Evolutionary conservation across 306 rosid species (phyloP).

Genomic region (Crataegus laevigata): DNA sequence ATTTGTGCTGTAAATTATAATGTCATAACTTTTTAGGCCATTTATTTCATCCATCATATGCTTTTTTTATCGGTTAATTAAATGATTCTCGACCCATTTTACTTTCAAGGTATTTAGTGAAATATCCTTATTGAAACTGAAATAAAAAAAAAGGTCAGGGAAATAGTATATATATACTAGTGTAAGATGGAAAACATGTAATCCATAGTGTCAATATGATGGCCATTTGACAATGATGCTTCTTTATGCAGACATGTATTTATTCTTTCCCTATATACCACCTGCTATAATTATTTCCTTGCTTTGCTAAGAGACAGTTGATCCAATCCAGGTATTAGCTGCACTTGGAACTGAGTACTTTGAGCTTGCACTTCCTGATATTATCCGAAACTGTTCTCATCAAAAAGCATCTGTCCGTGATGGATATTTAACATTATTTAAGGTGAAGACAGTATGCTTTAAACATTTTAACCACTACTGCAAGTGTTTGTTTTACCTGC

Average conservation of each 20-base stretch:
- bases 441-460: conserved; percentile 42
- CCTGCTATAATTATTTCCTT: not conserved
- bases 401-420: conserved; percentile 91
- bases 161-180: not conserved
- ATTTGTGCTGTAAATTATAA: not conserved
- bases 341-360: conserved; percentile 85
- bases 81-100: not conserved
- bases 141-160: not conserved
- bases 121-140: not conserved
- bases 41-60: not conserved
- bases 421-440: conserved; percentile 87
- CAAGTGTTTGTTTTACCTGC: not conserved
- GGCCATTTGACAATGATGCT: not conserved
- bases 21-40: not conserved
- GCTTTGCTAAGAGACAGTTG: not conserved
- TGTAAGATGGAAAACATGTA: not conserved
- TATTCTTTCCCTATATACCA: not conserved
- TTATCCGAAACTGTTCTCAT: conserved; percentile 87
- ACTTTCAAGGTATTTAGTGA: not conserved
- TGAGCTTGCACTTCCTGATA: conserved; percentile 89
- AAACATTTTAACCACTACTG: not conserved
- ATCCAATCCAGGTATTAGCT: conserved; percentile 63
- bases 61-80: not conserved
- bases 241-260: not conserved
- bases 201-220: not conserved